Evolutionary conservation across 2,329 filamentous ascomycete genomes (phyloP).

Genomic region (Hysterium pulicare): DNA sequence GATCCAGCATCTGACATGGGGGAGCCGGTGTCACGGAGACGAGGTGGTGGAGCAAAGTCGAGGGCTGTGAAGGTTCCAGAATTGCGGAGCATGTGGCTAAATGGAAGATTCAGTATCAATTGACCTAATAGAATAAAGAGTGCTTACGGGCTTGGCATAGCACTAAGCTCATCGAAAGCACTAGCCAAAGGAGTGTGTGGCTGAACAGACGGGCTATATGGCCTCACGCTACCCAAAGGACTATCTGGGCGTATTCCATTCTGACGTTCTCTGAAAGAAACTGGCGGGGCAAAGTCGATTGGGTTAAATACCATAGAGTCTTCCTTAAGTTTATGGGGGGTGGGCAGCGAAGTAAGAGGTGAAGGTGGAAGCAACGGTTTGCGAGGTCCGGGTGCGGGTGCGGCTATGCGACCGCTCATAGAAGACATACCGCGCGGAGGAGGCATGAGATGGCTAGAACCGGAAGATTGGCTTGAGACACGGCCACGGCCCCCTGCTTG

Average conservation of each 20-base stretch:
- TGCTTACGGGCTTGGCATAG: slow-evolving; percentile 88
- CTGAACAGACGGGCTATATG: slow-evolving; percentile 72
- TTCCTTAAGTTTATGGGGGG: slow-evolving; percentile 78
- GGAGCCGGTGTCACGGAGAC: slow-evolving; percentile 54
- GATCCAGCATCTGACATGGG: slow-evolving; percentile 43
- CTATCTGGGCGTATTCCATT: slow-evolving; percentile 63
- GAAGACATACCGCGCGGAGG: slow-evolving; percentile 41
- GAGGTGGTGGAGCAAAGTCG: slow-evolving; percentile 76
- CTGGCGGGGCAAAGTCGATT: slow-evolving; percentile 82
- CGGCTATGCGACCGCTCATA: slow-evolving; percentile 33
- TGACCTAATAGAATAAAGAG: slow-evolving; percentile 10
- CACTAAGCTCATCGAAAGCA: slow-evolving; percentile 80
- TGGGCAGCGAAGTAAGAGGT: slow-evolving; percentile 73
- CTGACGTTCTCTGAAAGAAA: slow-evolving; percentile 58
- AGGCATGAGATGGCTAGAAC: slow-evolving; percentile 31
- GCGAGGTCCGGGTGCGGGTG: slow-evolving; percentile 40
- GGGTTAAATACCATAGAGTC: slow-evolving; percentile 68
- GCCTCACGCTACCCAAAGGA: slow-evolving; percentile 55
- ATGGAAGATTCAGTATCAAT: slow-evolving; percentile 7
- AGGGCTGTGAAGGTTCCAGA: slow-evolving; percentile 74
- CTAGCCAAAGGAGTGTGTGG: slow-evolving; percentile 75
- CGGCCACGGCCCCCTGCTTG: slow-evolving; percentile 18
- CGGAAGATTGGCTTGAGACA: slow-evolving; percentile 45
- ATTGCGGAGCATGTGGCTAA: slow-evolving; percentile 68
- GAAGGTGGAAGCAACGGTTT: slow-evolving; percentile 68